phyloP scores from a whole-genome alignment of 1,284 basidiomycete species.

The Sparassis latifolia region DNA sequence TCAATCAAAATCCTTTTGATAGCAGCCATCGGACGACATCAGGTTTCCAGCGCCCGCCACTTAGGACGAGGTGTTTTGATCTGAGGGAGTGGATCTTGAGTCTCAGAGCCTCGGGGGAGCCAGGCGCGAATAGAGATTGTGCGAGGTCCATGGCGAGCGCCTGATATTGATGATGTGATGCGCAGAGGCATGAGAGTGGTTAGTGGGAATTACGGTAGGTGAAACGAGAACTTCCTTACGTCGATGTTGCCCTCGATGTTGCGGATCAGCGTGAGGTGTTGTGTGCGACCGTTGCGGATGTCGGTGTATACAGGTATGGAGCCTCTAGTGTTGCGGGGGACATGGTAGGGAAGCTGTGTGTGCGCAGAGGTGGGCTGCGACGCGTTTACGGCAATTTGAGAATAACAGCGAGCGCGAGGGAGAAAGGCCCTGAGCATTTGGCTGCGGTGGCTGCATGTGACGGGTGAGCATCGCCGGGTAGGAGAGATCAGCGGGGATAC shows the following conservation, averaged over 20 bases:
- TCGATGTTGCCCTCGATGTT: slow-evolving; percentile 40
- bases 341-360: slow-evolving; percentile 40
- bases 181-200: neutral
- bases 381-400: slow-evolving; percentile 1
- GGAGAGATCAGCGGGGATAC: neutral
- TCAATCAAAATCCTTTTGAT: slow-evolving; percentile 45
- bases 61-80: slow-evolving; percentile 46
- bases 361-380: slow-evolving; percentile 6
- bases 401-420: slow-evolving; percentile 4
- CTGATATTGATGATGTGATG: neutral
- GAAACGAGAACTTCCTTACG: slow-evolving; percentile 25
- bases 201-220: slow-evolving; percentile 6
- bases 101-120: slow-evolving; percentile 38
- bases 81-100: slow-evolving; percentile 40
- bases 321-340: slow-evolving; percentile 57
- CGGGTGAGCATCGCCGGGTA: neutral
- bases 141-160: slow-evolving; percentile 42
- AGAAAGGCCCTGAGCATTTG: slow-evolving; percentile 4
- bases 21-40: slow-evolving; percentile 53
- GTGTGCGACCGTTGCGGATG: slow-evolving; percentile 55
- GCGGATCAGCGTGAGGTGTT: slow-evolving; percentile 41
- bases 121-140: slow-evolving; percentile 37
- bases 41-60: slow-evolving; percentile 53
- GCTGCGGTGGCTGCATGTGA: neutral
- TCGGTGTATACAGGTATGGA: slow-evolving; percentile 70